These are phyloP conservation scores for Aaosphaeria arxii DNA, from an alignment of 2,329 filamentous ascomycete genomes.

Conservation along the genomic window DNA sequence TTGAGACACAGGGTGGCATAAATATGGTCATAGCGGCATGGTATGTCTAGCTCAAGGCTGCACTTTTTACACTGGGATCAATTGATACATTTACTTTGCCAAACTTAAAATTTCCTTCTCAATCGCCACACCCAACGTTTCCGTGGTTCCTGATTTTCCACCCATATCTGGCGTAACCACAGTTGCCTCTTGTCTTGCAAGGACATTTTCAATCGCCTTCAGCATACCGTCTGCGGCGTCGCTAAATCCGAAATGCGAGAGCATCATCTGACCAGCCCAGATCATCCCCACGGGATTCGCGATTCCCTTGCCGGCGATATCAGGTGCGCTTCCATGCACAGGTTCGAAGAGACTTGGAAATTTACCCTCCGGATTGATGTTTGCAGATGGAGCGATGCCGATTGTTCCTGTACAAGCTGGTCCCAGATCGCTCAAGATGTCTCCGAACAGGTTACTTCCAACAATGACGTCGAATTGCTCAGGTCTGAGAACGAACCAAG, in stretches of 20 bases:
- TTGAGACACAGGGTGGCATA: too few relatives aligned
- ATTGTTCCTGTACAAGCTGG: constrained; percentile 6
- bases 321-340: constrained; percentile 9
- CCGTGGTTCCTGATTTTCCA: constrained; percentile 2
- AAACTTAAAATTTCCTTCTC: constrained; percentile 4
- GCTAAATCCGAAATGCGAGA: constrained; percentile 4
- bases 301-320: constrained; percentile 12
- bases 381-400: constrained; percentile 8
- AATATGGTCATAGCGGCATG: too few relatives aligned
- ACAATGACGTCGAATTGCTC: constrained; percentile 48
- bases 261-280: constrained; percentile 6
- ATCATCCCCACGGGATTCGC: constrained; percentile 10
- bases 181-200: not conserved
- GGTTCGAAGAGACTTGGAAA: constrained; percentile 8
- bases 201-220: constrained; percentile 7
- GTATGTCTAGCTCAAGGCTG: too few relatives aligned
- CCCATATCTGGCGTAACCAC: constrained; percentile 6
- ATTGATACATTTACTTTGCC: not conserved
- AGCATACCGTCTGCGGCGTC: constrained; percentile 2
- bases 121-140: constrained; percentile 2
- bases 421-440: constrained; percentile 8
- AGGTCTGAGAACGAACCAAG: constrained; percentile 60
- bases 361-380: constrained; percentile 5
- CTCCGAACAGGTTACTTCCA: constrained; percentile 8
- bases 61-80: too few relatives aligned